A percentile compares a stretch with the other conserved stretches of the same genome.
These are phyloP conservation scores for Alternaria sp. DNA, from an alignment of 2,329 filamentous ascomycete genomes.

Conservation along the genomic window DNA sequence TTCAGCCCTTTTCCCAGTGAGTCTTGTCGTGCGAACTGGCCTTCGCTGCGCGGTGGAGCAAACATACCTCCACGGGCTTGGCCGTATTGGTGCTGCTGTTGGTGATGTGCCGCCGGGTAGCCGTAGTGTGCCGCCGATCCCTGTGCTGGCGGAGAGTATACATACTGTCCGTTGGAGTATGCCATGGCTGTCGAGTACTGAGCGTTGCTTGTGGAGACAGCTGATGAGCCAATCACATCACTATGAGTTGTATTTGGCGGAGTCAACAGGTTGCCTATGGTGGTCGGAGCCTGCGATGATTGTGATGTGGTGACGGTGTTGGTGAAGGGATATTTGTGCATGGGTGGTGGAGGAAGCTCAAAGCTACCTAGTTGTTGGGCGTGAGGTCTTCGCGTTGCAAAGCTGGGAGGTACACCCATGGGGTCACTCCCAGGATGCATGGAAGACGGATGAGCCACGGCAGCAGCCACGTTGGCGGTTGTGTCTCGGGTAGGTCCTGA, in stretches of 20 bases:
- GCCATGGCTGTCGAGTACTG: conserved; percentile 63
- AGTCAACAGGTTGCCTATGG: conserved; percentile 66
- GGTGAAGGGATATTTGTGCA: conserved; percentile 61
- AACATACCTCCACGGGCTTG: conserved; percentile 58
- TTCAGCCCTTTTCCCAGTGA: conserved; percentile 72
- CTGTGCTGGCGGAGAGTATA: conserved; percentile 64
- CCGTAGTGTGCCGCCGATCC: conserved; percentile 64
- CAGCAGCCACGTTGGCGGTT: conserved; percentile 69
- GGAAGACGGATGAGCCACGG: conserved; percentile 66
- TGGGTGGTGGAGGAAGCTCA: conserved; percentile 68
- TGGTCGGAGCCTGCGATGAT: conserved; percentile 56
- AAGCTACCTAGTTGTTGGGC: conserved; percentile 73
- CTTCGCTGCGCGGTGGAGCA: conserved; percentile 61
- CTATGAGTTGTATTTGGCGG: conserved; percentile 67
- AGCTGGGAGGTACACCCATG: conserved; percentile 69
- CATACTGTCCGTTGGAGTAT: conserved; percentile 70
- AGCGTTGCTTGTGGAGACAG: conserved; percentile 67
- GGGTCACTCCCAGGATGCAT: conserved; percentile 70
- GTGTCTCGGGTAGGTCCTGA: conserved; percentile 51
- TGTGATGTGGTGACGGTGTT: conserved; percentile 53
- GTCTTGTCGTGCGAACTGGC: conserved; percentile 61
- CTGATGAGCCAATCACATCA: conserved; percentile 69
- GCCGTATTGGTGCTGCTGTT: conserved; percentile 46
- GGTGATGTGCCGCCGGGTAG: conserved; percentile 53
- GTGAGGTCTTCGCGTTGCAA: conserved; percentile 74